Percentiles rank a stretch among this genome's conserved stretches.
phyloP scores from a whole-genome alignment of 495 filamentous ascomycete species.

The Glarea lozoyensis region DNA sequence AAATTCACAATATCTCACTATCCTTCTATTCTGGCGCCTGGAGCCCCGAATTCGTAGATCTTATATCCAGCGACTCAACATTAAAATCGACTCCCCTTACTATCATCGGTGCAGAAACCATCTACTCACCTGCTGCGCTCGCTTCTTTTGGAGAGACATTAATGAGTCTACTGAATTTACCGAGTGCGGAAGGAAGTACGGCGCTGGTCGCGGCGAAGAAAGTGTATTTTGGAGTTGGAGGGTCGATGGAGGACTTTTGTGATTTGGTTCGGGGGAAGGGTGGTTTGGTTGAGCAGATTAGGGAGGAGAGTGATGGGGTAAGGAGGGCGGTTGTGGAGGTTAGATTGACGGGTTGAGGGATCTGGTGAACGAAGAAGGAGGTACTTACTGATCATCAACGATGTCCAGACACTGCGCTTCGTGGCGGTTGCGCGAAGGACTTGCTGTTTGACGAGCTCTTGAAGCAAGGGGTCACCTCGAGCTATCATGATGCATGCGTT shows the following conservation, averaged over 20 bases:
- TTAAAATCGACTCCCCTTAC: constrained; percentile 30
- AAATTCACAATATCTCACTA: constrained; percentile 46
- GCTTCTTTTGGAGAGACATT: constrained; percentile 66
- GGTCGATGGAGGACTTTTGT: constrained; percentile 84
- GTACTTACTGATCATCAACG: no score
- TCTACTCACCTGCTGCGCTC: constrained; percentile 77
- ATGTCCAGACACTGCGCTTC: no score
- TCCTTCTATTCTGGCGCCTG: constrained; percentile 79
- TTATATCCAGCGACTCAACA: constrained; percentile 32
- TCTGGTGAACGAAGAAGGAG: no score
- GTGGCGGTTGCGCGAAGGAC: no score
- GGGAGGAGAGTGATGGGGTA: constrained; percentile 56
- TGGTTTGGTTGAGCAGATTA: constrained; percentile 46
- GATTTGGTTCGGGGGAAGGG: constrained; percentile 46
- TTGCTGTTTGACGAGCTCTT: no score
- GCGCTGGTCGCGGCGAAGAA: constrained; percentile 86
- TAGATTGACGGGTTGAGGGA: background rate
- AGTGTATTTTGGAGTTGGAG: constrained; percentile 95
- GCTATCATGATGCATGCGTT: no score
- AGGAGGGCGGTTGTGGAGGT: constrained; percentile 38
- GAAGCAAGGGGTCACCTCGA: no score
- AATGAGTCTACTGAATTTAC: constrained; percentile 51
- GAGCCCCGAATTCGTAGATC: constrained; percentile 56
- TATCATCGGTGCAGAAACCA: constrained; percentile 85
- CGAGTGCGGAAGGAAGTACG: constrained; percentile 33